These are phyloP conservation scores for Coniophora puteana DNA, from an alignment of 1,284 basidiomycete species.

Conservation along the genomic window DNA sequence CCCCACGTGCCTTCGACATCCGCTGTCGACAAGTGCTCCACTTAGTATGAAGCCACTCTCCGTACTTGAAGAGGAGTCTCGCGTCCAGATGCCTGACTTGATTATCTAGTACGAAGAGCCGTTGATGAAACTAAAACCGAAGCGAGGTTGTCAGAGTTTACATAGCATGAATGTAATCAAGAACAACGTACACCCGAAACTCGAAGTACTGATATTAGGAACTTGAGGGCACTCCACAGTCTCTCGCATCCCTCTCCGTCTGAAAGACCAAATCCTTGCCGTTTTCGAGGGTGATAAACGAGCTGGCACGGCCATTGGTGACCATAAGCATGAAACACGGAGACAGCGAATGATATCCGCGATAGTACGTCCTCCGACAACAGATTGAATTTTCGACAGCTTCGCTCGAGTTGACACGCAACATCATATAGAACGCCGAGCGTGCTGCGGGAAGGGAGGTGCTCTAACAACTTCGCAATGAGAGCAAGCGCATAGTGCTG, in stretches of 20 bases:
- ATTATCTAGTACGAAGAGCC: slow-evolving; percentile 7
- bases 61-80: slow-evolving; percentile 1
- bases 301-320: slow-evolving; percentile 8
- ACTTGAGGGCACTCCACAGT: slow-evolving; percentile 24
- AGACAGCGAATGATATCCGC: neutral
- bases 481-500: slow-evolving; percentile 17
- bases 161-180: neutral
- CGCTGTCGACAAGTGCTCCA: neutral
- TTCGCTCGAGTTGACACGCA: slow-evolving; percentile 14
- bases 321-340: slow-evolving; percentile 7
- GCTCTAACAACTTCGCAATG: slow-evolving; percentile 10
- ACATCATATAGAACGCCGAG: slow-evolving; percentile 18
- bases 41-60: slow-evolving; percentile 5
- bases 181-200: slow-evolving; percentile 11
- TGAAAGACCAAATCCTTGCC: slow-evolving; percentile 3
- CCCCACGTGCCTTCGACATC: neutral
- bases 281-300: slow-evolving; percentile 5
- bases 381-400: slow-evolving; percentile 4
- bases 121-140: slow-evolving; percentile 7
- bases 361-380: neutral
- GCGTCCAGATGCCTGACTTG: slow-evolving; percentile 6
- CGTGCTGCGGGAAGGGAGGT: slow-evolving; percentile 10
- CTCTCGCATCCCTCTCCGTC: slow-evolving; percentile 32
- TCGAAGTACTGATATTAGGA: slow-evolving; percentile 9
- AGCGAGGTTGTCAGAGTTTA: neutral